Evolutionary conservation across 2,329 filamentous ascomycete genomes (phyloP), one percentile per base, ranked within the genome.

Genomic region (Xylariaceae sp.): DNA sequence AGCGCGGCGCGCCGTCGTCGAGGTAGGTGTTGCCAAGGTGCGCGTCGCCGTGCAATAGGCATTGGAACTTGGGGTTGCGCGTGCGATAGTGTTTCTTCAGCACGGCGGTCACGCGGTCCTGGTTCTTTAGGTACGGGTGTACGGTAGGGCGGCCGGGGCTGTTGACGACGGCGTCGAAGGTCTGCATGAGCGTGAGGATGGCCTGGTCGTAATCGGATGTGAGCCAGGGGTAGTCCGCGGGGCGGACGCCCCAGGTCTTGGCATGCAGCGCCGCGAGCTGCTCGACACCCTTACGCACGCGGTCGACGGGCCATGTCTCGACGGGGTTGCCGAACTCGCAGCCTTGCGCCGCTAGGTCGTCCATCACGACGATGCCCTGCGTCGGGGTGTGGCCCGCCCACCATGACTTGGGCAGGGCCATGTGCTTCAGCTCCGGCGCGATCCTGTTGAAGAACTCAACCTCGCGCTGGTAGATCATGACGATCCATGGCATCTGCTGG

Each of bases 11-110:
- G 15, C 60, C 64, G 9, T 59, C 59, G 8, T 63, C 58, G 18
- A 71, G 47, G 57, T 68, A 73, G 2, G 69, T 70, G 61, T 73
- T 73, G 26, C 68, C 70, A 15, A 61, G 63, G 53, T 73, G 72
- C 6, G 70, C 53, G 50, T 73, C 72, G 40, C 70, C 71, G 41
- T 73, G 72, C 10, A 73, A 35, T 7, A 73, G 48, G 37, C 67
- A 70, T 35, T 55, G 62, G 55, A 73, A 71, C 45, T 62, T 65
- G 21, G 70, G 67, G 55, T 71, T 71, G 30, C 65, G 62, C 20
- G 57, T 59, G 18, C 24, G 44, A 44, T 64, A 72, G 36, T 71
- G 67, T 49, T 67, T 70, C 55, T 68, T 64, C n/a, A 73, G 43
- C 6, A 60, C 68, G 1, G 60, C 61, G 2, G 59, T 65, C 16